Conservation (phyloP, 2,329 filamentous ascomycete genomes). For the Colletotrichum lindemuthianum region DNA sequence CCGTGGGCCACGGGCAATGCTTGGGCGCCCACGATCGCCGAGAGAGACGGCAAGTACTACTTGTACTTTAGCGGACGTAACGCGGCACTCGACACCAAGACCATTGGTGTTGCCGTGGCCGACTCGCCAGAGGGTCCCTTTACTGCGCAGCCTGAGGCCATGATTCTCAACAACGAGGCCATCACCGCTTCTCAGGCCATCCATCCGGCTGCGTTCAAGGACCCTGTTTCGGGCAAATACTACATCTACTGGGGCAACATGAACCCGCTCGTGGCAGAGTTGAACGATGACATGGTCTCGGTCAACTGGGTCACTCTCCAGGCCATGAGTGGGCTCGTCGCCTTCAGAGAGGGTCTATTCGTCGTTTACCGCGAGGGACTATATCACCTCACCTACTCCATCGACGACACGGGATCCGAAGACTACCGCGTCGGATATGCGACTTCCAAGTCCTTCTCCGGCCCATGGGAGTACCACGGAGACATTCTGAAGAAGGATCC, state of each 20-base stretch:
- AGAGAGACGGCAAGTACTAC: slow-evolving; percentile 70
- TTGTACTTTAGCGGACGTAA: slow-evolving; percentile 68
- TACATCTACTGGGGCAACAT: slow-evolving; percentile 72
- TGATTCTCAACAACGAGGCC: slow-evolving; percentile 63
- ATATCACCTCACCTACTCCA: slow-evolving; percentile 60
- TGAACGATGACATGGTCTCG: slow-evolving; percentile 57
- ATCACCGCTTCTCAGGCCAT: slow-evolving; percentile 57
- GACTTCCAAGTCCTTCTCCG: slow-evolving; percentile 47
- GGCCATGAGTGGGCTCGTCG: slow-evolving; percentile 48
- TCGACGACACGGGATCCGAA: slow-evolving; percentile 56
- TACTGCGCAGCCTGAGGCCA: slow-evolving; percentile 60
- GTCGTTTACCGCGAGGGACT: slow-evolving; percentile 55
- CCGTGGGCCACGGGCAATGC: slow-evolving; percentile 74
- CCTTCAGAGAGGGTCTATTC: slow-evolving; percentile 56
- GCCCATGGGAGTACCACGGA: slow-evolving; percentile 57
- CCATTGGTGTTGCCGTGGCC: slow-evolving; percentile 69
- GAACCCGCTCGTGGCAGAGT: slow-evolving; percentile 49
- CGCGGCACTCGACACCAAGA: slow-evolving; percentile 63
- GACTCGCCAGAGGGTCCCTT: slow-evolving; percentile 69
- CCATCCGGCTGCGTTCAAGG: slow-evolving; percentile 69
- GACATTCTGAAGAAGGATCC: slow-evolving; percentile 55
- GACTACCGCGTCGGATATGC: slow-evolving; percentile 60
- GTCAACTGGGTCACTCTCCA: slow-evolving; percentile 49
- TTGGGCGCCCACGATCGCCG: slow-evolving; percentile 73
- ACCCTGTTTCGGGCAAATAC: slow-evolving; percentile 65